These are phyloP conservation scores for Hygrophoropsis aurantiaca DNA, from an alignment of 768 basidiomycete genomes.

Conservation along the genomic window DNA sequence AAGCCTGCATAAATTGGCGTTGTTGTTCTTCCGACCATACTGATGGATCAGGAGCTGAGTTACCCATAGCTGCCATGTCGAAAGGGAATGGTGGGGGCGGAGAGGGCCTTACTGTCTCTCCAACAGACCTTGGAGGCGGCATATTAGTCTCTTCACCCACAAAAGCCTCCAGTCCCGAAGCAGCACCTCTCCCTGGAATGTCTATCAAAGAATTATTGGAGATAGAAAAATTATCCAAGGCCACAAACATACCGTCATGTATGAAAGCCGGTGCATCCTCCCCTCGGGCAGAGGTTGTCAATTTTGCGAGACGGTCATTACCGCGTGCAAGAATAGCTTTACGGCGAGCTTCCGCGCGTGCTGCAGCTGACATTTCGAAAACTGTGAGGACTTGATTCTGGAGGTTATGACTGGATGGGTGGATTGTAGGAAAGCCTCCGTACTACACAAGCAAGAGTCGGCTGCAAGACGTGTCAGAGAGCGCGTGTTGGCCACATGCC, in stretches of 20 bases:
- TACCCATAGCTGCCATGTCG: conserved; percentile 15
- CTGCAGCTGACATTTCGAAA: conserved; percentile 46
- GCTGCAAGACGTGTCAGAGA: not conserved
- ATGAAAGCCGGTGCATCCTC: conserved; percentile 62
- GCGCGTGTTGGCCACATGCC: conserved; percentile 1
- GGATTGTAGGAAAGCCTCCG: not conserved
- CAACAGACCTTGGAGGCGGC: conserved; percentile 22
- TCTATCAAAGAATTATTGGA: conserved; percentile 8
- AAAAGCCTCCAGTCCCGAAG: conserved; percentile 26
- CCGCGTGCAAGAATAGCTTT: conserved; percentile 76
- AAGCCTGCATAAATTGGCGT: conserved; percentile 63
- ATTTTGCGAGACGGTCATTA: conserved; percentile 72
- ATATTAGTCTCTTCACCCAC: conserved; percentile 36
- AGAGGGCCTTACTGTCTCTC: conserved; percentile 23
- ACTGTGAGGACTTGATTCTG: too few relatives aligned
- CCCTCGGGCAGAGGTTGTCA: conserved; percentile 73
- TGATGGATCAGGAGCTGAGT: conserved; percentile 46
- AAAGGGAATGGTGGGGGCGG: conserved; percentile 24
- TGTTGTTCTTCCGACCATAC: conserved; percentile 72
- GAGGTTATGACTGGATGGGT: conserved; percentile 1
- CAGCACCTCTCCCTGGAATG: conserved; percentile 10
- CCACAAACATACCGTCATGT: conserved; percentile 41
- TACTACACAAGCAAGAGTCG: not conserved
- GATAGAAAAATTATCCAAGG: not conserved
- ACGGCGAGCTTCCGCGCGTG: conserved; percentile 74